These are phyloP conservation scores for Rhodomyrtus tomentosa DNA, from an alignment of 345 rosid species.

Conservation along the genomic window DNA sequence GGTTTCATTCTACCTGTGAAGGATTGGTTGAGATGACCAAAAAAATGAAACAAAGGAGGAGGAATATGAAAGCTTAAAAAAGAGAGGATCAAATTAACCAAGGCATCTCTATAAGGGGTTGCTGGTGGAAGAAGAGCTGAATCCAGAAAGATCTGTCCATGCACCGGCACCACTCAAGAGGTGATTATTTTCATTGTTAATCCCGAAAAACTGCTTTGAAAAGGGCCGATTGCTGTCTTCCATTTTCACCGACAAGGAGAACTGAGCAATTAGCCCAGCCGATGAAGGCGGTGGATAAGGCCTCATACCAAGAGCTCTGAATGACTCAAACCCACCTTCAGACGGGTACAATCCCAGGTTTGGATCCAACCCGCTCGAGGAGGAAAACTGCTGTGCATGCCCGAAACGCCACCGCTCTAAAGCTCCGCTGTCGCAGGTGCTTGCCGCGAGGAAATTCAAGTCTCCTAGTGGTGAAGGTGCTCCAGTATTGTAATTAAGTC, in stretches of 20 bases:
- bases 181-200: slow-evolving; percentile 27
- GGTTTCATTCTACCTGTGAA: not conserved
- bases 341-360: slow-evolving; percentile 16
- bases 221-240: slow-evolving; percentile 36
- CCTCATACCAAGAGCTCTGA: slow-evolving; percentile 17
- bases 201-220: slow-evolving; percentile 45
- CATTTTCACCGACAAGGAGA: slow-evolving; percentile 45
- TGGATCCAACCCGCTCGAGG: slow-evolving; percentile 38
- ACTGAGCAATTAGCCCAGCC: slow-evolving; percentile 7
- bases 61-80: not conserved
- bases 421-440: not conserved
- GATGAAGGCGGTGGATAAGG: slow-evolving; percentile 20
- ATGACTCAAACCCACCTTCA: slow-evolving; percentile 26
- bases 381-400: slow-evolving; percentile 37
- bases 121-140: slow-evolving; percentile 47
- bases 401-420: slow-evolving; percentile 47
- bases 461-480: slow-evolving; percentile 17
- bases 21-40: not conserved
- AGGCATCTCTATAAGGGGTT: not conserved
- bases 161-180: slow-evolving; percentile 16
- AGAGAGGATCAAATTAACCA: not conserved
- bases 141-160: slow-evolving; percentile 55
- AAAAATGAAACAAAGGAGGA: not conserved
- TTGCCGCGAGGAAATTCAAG: slow-evolving; percentile 19
- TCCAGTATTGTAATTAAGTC: slow-evolving; percentile 30